Evolutionary conservation across 352 stramenopile genomes (phyloP).

Genomic region (Globisporangium okanoganense): DNA sequence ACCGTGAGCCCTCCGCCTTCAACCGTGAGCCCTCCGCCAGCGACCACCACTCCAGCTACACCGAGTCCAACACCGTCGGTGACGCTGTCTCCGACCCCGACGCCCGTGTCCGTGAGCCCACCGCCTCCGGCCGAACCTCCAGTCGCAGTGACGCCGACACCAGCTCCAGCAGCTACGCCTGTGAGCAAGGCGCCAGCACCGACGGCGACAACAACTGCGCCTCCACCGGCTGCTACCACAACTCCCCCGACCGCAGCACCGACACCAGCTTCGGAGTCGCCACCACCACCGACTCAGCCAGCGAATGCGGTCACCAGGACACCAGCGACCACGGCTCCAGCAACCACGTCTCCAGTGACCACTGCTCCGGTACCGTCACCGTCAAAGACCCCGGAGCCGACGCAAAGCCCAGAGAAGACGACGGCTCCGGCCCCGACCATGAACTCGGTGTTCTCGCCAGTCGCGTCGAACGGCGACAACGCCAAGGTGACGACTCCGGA

Average conservation of each 20-base stretch:
- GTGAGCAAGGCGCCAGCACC: slow-evolving; percentile 8
- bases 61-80: slow-evolving; percentile 5
- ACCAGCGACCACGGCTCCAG: slow-evolving; percentile 6
- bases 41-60: neutral
- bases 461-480: slow-evolving; percentile 11
- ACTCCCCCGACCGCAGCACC: slow-evolving; percentile 1
- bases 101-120: slow-evolving; percentile 6
- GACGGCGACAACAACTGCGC: slow-evolving; percentile 4
- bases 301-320: neutral
- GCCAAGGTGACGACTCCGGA: slow-evolving; percentile 15
- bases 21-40: neutral
- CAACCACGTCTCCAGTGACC: neutral
- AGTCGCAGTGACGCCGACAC: slow-evolving; percentile 1
- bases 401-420: slow-evolving; percentile 8
- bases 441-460: slow-evolving; percentile 1
- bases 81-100: neutral
- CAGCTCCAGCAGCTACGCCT: slow-evolving; percentile 6
- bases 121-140: slow-evolving; percentile 13
- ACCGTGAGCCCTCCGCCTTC: no score
- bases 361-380: no score
- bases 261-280: slow-evolving; percentile 3
- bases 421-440: neutral
- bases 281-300: slow-evolving; percentile 8
- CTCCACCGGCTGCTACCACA: slow-evolving; percentile 16
- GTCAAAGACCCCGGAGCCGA: slow-evolving; percentile 2